Base-by-base conservation (phyloP, 352 stramenopile species). In the Globisporangium acanthophoron region DNA sequence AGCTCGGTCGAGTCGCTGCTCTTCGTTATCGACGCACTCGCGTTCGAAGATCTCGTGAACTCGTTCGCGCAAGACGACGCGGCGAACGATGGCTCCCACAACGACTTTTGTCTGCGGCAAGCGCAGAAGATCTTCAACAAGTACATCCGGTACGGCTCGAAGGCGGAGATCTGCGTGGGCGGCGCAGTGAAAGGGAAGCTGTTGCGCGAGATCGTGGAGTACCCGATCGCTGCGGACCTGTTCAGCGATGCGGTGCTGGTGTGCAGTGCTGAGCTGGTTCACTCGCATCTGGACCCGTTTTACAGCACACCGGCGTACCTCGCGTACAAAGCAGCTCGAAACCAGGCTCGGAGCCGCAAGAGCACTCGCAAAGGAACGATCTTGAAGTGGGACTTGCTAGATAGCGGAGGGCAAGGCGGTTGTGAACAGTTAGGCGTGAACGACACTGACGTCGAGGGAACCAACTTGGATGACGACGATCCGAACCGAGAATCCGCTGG, bases 71-170 rank as follows among this genome's bases (percentile, higher is more conserved):
- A 54, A 3, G 24, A 58, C 24, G 54, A 61, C 2, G 12, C 39
- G 41, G 39, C 56, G 5, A n/a, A 47, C 16, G 58, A 68, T 37
- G 55, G 54, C 2, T 83, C 75, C 3, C 73, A 77, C 15, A 61
- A 83, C 43, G 76, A 86, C 44, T 90, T 82, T 33, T 84, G 75
- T 20, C 61, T 85, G 39, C 73, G 77, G 1, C 71, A 87, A 33
- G 75, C 78, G 3, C 75, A 86, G 45, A 90, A 90, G 47, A 88
- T 87, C 64, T 90, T 87, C 60, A 88, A 80, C 64, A 90, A 90
- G 59, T 90, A 85, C 46, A 73, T 90, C 20, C 78, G 78, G 13
- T 86, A 78, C 50, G 80, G 80, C 21, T 88, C 80, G 3, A 88
- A 88, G 51, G 76, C 80, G 6, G 78, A 88, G 61, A 75, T 90